Percentiles rank a stretch among this genome's conserved stretches.
Evolutionary conservation across 2,329 filamentous ascomycete genomes (phyloP).

Genomic region (Sclerotinia spermophila): DNA sequence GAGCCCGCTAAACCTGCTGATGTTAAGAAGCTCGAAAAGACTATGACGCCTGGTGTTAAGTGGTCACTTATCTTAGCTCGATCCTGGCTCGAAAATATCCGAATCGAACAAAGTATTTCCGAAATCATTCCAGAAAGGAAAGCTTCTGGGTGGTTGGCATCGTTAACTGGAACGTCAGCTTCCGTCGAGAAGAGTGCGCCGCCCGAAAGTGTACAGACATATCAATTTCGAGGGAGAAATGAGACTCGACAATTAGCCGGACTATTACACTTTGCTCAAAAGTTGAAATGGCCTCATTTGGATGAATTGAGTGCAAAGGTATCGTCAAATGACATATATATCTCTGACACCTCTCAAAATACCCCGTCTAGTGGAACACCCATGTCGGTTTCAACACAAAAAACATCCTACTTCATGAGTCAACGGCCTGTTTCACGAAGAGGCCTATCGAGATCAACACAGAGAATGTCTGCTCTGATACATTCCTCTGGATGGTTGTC

Average conservation of each 20-base stretch:
- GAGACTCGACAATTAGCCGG: constrained; percentile 58
- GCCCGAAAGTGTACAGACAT: constrained; percentile 40
- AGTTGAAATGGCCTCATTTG: constrained; percentile 60
- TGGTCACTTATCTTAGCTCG: constrained; percentile 64
- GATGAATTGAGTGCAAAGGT: constrained; percentile 39
- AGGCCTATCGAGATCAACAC: constrained; percentile 25
- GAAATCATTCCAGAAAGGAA: constrained; percentile 31
- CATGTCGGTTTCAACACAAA: constrained; percentile 33
- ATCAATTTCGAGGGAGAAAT: constrained; percentile 42
- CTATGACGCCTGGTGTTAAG: constrained; percentile 58
- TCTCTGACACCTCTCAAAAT: constrained; percentile 29
- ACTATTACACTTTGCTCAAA: constrained; percentile 59
- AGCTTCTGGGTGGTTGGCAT: constrained; percentile 51
- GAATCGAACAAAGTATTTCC: constrained; percentile 47
- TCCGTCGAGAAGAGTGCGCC: constrained; percentile 41
- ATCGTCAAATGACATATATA: constrained; percentile 35
- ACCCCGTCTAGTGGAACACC: constrained; percentile 32
- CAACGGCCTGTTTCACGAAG: constrained; percentile 21
- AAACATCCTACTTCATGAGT: constrained; percentile 36
- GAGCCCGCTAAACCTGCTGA: constrained; percentile 53
- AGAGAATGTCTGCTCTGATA: constrained; percentile 51
- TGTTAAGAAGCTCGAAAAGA: constrained; percentile 58
- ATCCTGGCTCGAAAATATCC: constrained; percentile 66
- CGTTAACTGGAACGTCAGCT: constrained; percentile 47
- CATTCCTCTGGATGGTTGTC: constrained; percentile 63